These are phyloP conservation scores for Trypanosoma vivax DNA, from an alignment of 208 protist genomes.

Conservation along the genomic window DNA sequence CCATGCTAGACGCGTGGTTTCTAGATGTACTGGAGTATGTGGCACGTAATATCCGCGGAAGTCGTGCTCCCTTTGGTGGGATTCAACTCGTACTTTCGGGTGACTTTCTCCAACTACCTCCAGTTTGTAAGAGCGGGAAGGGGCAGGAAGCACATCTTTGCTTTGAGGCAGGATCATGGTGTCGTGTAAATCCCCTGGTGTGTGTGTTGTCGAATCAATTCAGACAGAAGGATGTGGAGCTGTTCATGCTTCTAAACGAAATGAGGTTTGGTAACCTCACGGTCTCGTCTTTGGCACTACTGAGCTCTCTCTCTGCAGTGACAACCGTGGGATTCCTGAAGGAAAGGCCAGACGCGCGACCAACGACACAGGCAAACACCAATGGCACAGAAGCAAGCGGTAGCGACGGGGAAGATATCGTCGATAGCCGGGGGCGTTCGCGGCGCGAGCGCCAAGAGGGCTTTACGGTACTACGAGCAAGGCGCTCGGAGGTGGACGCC, in stretches of 20 bases:
- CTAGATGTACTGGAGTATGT: constrained; percentile 79
- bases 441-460: constrained; percentile 33
- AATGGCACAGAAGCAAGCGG: background rate
- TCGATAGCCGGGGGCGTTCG: constrained; percentile 4
- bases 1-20: constrained; percentile 78
- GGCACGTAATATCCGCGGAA: constrained; percentile 55
- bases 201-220: constrained; percentile 61
- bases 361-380: background rate
- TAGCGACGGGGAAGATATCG: background rate
- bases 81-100: constrained; percentile 90
- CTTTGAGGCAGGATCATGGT: constrained; percentile 74
- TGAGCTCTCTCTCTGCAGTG: constrained; percentile 25
- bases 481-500: constrained; percentile 42
- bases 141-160: constrained; percentile 30
- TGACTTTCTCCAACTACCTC: constrained; percentile 90
- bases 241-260: constrained; percentile 73
- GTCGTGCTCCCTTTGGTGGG: constrained; percentile 76
- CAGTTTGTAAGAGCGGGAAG: constrained; percentile 32
- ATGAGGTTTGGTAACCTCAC: constrained; percentile 54
- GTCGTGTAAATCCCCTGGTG: constrained; percentile 40
- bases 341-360: background rate
- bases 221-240: constrained; percentile 51
- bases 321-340: constrained; percentile 30
- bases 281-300: constrained; percentile 23
- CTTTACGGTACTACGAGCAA: constrained; percentile 67